Percentiles rank a stretch among this genome's conserved stretches.
Conservation (phyloP, 1,284 basidiomycete genomes). For the Veloboletus limbatus region DNA sequence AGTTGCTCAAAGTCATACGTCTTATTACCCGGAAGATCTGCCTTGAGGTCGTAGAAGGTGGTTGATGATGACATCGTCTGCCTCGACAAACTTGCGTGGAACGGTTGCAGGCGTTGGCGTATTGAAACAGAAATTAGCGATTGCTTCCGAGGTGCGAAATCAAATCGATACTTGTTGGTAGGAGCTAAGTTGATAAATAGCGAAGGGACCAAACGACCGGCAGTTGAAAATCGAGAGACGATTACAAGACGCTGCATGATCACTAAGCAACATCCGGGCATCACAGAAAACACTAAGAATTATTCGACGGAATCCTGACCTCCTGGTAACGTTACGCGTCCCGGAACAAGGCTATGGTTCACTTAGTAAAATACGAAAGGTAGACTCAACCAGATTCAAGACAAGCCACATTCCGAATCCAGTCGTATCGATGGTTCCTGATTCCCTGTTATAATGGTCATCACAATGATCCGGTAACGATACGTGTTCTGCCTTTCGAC, state of each 20-base stretch:
- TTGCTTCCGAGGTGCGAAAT: not conserved
- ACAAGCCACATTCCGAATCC: conserved; percentile 4
- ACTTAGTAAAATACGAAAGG: too few species aligned
- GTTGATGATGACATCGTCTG: conserved; percentile 30
- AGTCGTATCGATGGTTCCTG: conserved; percentile 13
- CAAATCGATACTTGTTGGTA: not conserved
- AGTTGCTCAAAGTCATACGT: conserved; percentile 62
- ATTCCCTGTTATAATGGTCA: not conserved
- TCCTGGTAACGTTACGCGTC: not conserved
- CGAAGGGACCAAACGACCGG: not conserved
- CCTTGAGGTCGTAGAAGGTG: conserved; percentile 62
- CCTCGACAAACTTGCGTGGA: conserved; percentile 15
- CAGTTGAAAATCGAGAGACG: conserved; percentile 2
- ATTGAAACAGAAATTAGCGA: not conserved
- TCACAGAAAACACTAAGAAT: too few species aligned
- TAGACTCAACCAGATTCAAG: too few species aligned
- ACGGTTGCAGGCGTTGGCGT: conserved; percentile 11
- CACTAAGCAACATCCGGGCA: not conserved
- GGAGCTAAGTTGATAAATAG: not conserved
- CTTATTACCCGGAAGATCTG: conserved; percentile 53
- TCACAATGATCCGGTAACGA: not conserved
- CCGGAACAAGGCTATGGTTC: conserved; percentile 10
- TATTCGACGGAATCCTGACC: too few species aligned
- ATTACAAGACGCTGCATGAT: conserved; percentile 14
- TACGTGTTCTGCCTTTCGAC: conserved; percentile 10